Base-by-base conservation (phyloP, 768 basidiomycete species). In the Melanogaster broomeanus region DNA sequence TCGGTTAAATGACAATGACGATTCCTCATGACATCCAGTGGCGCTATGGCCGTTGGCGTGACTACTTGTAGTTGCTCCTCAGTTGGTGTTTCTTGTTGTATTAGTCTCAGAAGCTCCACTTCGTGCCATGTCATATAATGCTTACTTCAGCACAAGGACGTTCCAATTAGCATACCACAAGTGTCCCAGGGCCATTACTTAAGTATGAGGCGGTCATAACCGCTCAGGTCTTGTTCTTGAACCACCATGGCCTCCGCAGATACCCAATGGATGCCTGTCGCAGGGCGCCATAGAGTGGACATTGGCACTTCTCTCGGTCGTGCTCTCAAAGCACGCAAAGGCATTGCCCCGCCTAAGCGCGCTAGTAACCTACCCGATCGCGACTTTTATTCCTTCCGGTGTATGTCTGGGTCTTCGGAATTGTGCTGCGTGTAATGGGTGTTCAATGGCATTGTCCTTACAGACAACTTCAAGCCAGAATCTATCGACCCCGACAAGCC, bases 371-470 rank as follows among this genome's bases (percentile, higher is more conserved):
- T 82, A 48, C 82, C 84, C 24, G 82, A 83, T 62, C 76, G 80
- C 47, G 85, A 88, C 57, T 88, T 88, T 67, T 88, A 85, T 64
- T 82, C 86, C n/a, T 81, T 91, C 60, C 77, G 86, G 58, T 91
- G 89, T 90, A 56, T 56, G 85, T 77, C 22, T 49, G 35, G 18
- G 45, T 38, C 53, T 33, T 30, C 37, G 25, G 22, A n/a, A 42
- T 45, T 21, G 8, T 42, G 31, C 24, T 16, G 37, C 22, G 28
- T 24, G 15, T 28, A 28, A 47, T 16, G 12, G 15, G 11, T 42
- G 6, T 38, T 47, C 45, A 47, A 40, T 25, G 2, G 1, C 19
- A 42, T 44, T 39, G 31, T 38, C 10, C 3, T 38, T 46, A 41
- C 60, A 93, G 90, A 90, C 60, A 84, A 85, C 58, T 89, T 90